Percentiles rank a stretch among this genome's conserved stretches.
These are phyloP conservation scores for Coemansia reversa DNA, from an alignment of 192 early-diverging fungal genomes.

Conservation along the genomic window DNA sequence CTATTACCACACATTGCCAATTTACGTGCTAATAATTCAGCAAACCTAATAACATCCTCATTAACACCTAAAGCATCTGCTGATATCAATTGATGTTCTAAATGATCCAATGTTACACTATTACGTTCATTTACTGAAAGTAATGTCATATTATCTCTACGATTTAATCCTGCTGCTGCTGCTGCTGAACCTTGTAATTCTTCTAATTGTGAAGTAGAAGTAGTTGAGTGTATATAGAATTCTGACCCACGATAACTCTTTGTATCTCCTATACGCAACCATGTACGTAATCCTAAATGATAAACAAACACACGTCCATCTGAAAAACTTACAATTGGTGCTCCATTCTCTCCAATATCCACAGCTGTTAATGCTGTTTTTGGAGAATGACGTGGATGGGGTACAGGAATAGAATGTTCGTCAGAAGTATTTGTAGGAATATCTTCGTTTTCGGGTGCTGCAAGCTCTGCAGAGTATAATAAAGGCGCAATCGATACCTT, in stretches of 20 bases:
- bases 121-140: too few species aligned
- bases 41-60: constrained; percentile 28
- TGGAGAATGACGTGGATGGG: constrained; percentile 10
- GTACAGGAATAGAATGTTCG: constrained; percentile 3
- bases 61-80: constrained; percentile 13
- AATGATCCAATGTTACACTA: constrained; percentile 46
- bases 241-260: constrained; percentile 21
- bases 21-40: constrained; percentile 16
- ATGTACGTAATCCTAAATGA: constrained; percentile 14
- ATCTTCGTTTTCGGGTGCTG: too few species aligned
- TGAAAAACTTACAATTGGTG: constrained; percentile 18
- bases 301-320: constrained; percentile 31
- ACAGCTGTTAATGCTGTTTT: constrained; percentile 23
- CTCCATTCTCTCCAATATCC: constrained; percentile 11
- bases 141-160: too few species aligned
- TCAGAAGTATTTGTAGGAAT: background rate
- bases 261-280: constrained; percentile 33
- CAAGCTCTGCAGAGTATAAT: constrained; percentile 30
- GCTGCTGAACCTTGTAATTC: constrained; percentile 2
- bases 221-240: constrained; percentile 6
- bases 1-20: constrained; percentile 17
- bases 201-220: constrained; percentile 8
- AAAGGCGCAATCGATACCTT: constrained; percentile 37
- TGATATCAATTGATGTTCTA: constrained; percentile 38
- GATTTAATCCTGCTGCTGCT: background rate